Conservation (phyloP, 164 flowering plant species). For the Vitis amurensis region DNA sequence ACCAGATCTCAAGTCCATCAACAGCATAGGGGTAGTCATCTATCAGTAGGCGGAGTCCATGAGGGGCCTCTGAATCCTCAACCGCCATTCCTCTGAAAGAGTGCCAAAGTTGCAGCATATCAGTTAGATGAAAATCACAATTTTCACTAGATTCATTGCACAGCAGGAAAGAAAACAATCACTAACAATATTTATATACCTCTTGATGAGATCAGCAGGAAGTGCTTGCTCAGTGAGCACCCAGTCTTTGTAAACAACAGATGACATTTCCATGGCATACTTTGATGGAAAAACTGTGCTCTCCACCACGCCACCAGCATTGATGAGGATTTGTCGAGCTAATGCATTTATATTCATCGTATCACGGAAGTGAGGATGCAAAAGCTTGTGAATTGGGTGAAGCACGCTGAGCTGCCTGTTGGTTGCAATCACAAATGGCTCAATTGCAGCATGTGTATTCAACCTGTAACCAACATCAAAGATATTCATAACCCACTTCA, state of each 20-base stretch:
- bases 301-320: conserved; percentile 49
- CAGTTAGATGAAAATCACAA: too few species aligned
- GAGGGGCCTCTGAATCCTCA: neutral
- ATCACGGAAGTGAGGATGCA: conserved; percentile 58
- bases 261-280: conserved; percentile 49
- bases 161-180: too few species aligned
- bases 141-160: too few species aligned
- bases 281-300: conserved; percentile 38
- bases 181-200: too few species aligned
- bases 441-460: conserved; percentile 50
- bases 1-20: conserved; percentile 26
- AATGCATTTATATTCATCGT: conserved; percentile 52
- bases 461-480: conserved; percentile 29
- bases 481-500: neutral
- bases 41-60: conserved; percentile 11
- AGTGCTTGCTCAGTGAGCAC: conserved; percentile 53
- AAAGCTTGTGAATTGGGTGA: conserved; percentile 53
- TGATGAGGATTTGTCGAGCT: conserved; percentile 39
- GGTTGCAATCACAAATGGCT: conserved; percentile 57
- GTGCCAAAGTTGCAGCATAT: conserved; percentile 1
- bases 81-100: conserved; percentile 13
- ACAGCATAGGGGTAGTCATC: conserved; percentile 27
- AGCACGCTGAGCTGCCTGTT: conserved; percentile 53
- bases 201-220: conserved; percentile 46
- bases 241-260: conserved; percentile 46